phyloP scores from a whole-genome alignment of 805 yeast species.

The Metschnikowia drakensbergensis region DNA sequence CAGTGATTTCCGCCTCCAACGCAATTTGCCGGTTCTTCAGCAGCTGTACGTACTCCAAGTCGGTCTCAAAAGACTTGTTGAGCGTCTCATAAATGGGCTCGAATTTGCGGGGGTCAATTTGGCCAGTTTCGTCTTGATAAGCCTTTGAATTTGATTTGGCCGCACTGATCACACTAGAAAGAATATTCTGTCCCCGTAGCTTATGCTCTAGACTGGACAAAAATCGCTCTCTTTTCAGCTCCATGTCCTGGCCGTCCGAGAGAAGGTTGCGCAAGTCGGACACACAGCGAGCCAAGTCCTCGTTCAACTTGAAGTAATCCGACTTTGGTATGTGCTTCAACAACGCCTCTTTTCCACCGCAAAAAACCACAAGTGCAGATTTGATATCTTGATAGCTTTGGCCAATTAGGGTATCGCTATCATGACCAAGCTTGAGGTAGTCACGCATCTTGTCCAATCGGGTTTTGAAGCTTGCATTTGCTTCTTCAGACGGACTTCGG shows the following conservation, averaged over 20 bases:
- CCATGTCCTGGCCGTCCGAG: conserved; percentile 27
- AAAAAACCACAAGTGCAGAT: conserved; percentile 41
- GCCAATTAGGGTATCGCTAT: conserved; percentile 56
- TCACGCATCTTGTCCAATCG: conserved; percentile 43
- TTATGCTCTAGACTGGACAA: conserved; percentile 42
- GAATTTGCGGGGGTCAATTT: conserved; percentile 28
- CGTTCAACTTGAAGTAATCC: conserved; percentile 31
- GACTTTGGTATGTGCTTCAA: conserved; percentile 39
- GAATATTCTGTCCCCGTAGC: conserved; percentile 43
- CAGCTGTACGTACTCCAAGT: conserved; percentile 43
- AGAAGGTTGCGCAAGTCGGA: conserved; percentile 35
- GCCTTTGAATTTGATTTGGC: conserved; percentile 30
- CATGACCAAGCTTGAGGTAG: conserved; percentile 53
- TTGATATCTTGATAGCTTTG: conserved; percentile 47
- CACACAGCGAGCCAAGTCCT: conserved; percentile 27
- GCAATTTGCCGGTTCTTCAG: conserved; percentile 28
- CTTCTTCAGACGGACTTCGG: conserved; percentile 43
- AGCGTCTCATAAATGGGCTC: conserved; percentile 39
- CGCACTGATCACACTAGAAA: conserved; percentile 51
- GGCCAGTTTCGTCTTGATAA: conserved; percentile 17
- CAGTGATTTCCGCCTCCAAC: conserved; percentile 18
- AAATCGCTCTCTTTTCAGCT: conserved; percentile 37
- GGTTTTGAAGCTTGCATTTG: conserved; percentile 36
- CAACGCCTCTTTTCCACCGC: conserved; percentile 36
- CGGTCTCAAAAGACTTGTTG: conserved; percentile 46